Base-by-base conservation (phyloP, 768 basidiomycete species). In the Agaricus subrufescens region DNA sequence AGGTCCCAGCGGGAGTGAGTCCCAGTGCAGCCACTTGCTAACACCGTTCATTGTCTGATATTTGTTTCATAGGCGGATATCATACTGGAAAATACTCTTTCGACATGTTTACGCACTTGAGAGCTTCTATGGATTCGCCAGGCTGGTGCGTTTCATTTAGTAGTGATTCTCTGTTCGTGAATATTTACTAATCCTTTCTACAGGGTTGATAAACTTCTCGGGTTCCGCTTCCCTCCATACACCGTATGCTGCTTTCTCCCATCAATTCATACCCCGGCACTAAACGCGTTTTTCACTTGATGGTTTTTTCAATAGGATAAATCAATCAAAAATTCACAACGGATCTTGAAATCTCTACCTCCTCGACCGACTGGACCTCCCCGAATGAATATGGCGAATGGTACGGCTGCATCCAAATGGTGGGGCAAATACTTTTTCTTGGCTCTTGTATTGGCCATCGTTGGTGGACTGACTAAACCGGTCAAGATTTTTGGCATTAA, bases 11-110 rank as follows among this genome's bases (percentile, higher is more conserved):
- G 90, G 90, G 67, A 79, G 89, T 90, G 66, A 60, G 86, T 62
- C 15, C 29, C 47, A 44, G 29, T 19, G 19, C 19, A 19, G 23
- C 56, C n/a, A 14, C 5, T 51, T 15, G 37, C 15, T 12, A 8
- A 14, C 12, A 27, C 3, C 8, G n/a, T 12, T 9, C 14, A 26
- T 46, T 19, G 7, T 9, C 31, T 58, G 19, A 10, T 40, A 38
- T 23, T 40, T n/a, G 23, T 52, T 29, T 54, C 60, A n/a, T 38
- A 87, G 89, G 75, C 56, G 85, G 91, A 11, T 74, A 77, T 54
- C 83, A 88, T 63, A 83, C 85, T 3, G 87, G 91, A 37, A 91
- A 91, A 64, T 87, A 73, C 63, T 72, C 75, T 4, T 94, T 93
- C 61, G 87, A 91, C 58, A 73, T 79, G 64, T 94, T 94, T 71